Conservation (phyloP, 73 alveolate genomes). For the Paramecium sonneborni region DNA sequence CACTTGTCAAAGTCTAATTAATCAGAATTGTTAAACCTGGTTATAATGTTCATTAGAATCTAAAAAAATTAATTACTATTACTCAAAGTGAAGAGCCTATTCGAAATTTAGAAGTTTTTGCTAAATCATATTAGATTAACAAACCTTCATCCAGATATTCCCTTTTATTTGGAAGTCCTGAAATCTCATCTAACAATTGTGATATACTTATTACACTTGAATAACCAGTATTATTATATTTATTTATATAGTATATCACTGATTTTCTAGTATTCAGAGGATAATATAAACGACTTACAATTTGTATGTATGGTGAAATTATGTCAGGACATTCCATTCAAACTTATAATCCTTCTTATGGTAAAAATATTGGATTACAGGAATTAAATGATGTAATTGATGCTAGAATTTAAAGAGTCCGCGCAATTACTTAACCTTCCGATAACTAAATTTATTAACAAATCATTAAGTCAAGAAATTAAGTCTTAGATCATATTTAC, state of each 20-base stretch:
- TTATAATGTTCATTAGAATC: conserved; percentile 13
- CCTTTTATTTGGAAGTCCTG: neutral
- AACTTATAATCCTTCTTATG: neutral
- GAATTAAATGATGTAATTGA: conserved; percentile 39
- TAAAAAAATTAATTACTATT: conserved; percentile 1
- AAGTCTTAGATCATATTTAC: neutral
- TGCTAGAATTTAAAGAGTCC: neutral
- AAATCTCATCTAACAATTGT: neutral
- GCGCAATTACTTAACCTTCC: neutral
- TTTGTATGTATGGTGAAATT: conserved; percentile 43
- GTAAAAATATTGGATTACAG: conserved; percentile 5
- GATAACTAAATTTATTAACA: neutral
- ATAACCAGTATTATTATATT: neutral
- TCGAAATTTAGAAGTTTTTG: conserved; percentile 23
- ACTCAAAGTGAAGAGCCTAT: conserved; percentile 29
- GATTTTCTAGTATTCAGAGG: conserved; percentile 51
- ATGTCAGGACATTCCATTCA: neutral
- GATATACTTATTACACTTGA: conserved; percentile 38
- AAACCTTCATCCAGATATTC: conserved; percentile 18
- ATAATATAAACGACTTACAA: conserved; percentile 38
- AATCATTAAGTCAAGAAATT: neutral
- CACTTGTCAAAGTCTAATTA: conserved; percentile 4
- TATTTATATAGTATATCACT: neutral
- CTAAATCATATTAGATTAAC: neutral
- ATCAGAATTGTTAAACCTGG: conserved; percentile 56